Percentiles rank a stretch among this genome's conserved stretches.
phyloP scores from a whole-genome alignment of 2,329 filamentous ascomycete genomes.

The Periconia digitata region DNA sequence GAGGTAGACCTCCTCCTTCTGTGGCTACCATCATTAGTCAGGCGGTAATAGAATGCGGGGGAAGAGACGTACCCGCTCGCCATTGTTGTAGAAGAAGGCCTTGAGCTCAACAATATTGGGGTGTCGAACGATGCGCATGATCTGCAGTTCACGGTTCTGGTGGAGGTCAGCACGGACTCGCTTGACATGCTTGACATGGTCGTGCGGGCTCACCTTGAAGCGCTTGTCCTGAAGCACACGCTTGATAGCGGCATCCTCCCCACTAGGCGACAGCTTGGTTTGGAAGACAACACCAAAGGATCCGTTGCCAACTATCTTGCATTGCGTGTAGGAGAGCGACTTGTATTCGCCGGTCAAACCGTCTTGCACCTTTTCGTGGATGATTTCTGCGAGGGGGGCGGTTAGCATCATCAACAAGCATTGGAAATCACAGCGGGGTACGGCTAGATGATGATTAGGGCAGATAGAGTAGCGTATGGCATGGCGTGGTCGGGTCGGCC shows the following conservation, averaged over 20 bases:
- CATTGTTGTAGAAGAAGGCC: conserved; percentile 99
- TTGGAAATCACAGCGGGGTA: not conserved
- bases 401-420: conserved; percentile 34
- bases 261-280: conserved; percentile 96
- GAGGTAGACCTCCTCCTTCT: conserved; percentile 93
- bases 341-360: conserved; percentile 94
- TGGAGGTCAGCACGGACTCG: conserved; percentile 28
- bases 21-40: conserved; percentile 37
- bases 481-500: not conserved
- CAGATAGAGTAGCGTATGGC: not conserved
- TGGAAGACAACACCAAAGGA: conserved; percentile 99
- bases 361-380: conserved; percentile 98
- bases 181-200: conserved; percentile 8
- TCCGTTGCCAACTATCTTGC: conserved; percentile 98
- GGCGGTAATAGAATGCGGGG: conserved; percentile 8
- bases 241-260: conserved; percentile 98
- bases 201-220: conserved; percentile 76
- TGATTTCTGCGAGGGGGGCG: conserved; percentile 81
- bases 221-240: conserved; percentile 98
- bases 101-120: conserved; percentile 99
- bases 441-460: not conserved
- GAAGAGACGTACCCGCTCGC: conserved; percentile 75
- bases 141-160: conserved; percentile 97
- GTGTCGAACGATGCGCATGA: conserved; percentile 98
- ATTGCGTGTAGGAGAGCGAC: conserved; percentile 97